Conservation (phyloP, 1,284 basidiomycete genomes). For the Ganoderma resinaceum region DNA sequence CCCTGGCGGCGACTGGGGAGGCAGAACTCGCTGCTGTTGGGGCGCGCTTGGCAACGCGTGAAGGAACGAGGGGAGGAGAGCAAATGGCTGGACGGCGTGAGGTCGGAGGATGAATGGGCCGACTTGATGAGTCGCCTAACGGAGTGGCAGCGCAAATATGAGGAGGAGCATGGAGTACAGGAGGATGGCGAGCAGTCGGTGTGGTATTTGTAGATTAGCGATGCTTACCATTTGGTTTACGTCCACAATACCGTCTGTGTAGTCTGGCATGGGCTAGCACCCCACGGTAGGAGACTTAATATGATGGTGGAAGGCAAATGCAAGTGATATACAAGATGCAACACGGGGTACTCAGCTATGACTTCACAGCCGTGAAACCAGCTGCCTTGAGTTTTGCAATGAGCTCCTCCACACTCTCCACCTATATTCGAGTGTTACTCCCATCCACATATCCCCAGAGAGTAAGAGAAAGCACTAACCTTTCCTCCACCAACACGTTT, state of each 20-base stretch:
- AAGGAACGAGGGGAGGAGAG: conserved; percentile 45
- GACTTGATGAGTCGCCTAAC: conserved; percentile 53
- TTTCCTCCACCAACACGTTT: conserved; percentile 93
- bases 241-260: background rate
- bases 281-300: too few relatives aligned
- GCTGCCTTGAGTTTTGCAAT: conserved; percentile 91
- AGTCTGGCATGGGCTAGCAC: background rate
- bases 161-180: conserved; percentile 36
- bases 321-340: background rate
- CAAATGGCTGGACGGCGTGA: conserved; percentile 46
- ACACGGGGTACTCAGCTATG: conserved; percentile 24
- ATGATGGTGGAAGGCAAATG: background rate
- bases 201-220: conserved; percentile 9
- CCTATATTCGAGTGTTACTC: conserved; percentile 46
- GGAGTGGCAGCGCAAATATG: conserved; percentile 55
- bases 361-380: conserved; percentile 68
- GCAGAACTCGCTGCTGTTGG: conserved; percentile 43
- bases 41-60: conserved; percentile 53
- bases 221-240: background rate
- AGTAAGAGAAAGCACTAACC: conserved; percentile 51
- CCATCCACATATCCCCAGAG: background rate
- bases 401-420: conserved; percentile 89
- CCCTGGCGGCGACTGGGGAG: conserved; percentile 51
- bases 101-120: conserved; percentile 55
- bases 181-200: background rate